Evolutionary conservation across 2,329 filamentous ascomycete species (phyloP).

Genomic region (Acrocalymma vagum): DNA sequence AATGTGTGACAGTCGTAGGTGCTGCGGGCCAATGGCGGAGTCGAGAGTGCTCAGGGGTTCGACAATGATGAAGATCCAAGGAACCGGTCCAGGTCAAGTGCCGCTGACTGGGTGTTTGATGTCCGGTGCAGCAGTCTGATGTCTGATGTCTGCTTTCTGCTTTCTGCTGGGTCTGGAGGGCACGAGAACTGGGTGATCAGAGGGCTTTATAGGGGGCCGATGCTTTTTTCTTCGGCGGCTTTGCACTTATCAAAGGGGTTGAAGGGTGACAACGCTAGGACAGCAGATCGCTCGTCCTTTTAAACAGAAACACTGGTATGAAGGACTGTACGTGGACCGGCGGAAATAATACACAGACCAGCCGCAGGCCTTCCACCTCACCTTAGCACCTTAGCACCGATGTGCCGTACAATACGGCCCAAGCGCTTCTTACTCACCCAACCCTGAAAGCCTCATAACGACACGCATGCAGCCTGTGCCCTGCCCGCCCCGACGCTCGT

Average conservation of each 20-base stretch:
- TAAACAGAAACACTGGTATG: no score
- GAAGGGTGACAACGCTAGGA: neutral
- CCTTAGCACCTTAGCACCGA: no score
- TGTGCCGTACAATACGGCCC: neutral
- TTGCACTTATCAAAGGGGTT: neutral
- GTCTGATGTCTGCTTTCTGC: no score
- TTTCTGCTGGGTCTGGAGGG: no score
- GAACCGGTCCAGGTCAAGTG: constrained; percentile 1
- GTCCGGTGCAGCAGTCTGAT: no score
- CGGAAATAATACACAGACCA: no score
- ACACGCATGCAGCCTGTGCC: constrained; percentile 2
- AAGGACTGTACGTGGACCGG: neutral
- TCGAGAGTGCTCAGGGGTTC: constrained; percentile 6
- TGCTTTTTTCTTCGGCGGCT: no score
- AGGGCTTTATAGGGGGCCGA: no score
- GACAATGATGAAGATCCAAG: constrained; percentile 4
- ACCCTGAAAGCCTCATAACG: neutral
- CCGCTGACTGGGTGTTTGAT: constrained; percentile 5
- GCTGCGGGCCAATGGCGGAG: constrained; percentile 23
- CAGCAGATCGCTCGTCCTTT: neutral
- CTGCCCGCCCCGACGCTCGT: neutral
- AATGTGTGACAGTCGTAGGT: constrained; percentile 15
- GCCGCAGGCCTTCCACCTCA: no score
- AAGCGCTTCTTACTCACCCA: constrained; percentile 5
- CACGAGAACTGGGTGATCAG: no score